Evolutionary conservation across 148 eudicot genomes (phyloP), one percentile per base, ranked within the genome.

Genomic region (Rhododendron vialii): DNA sequence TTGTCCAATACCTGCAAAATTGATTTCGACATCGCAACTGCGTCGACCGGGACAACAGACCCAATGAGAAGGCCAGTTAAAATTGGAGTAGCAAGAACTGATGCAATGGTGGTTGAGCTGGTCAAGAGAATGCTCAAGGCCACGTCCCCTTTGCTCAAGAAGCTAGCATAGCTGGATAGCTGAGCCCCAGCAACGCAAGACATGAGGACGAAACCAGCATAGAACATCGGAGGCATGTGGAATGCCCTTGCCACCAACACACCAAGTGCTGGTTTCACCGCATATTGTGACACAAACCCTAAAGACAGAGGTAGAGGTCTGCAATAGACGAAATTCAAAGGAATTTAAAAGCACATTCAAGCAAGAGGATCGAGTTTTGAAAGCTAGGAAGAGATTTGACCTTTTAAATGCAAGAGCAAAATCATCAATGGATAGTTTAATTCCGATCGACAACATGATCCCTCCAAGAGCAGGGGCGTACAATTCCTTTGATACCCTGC

Each of bases 391-490:
- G 43, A 67, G 30, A 43, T 48, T 24, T 83, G 26, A 97, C 99
- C 99, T 97, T 87, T 91, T 92, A 87, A 95, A 87, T 67, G 98
- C 99, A 76, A 97, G 94, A 22, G 93, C 90, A 85, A 97, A 97
- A 86, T 97, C 99, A 48, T 93, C 91, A 33, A 95, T 65, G 22
- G 99, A 97, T 43, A 97, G 89, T 87, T 86, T 93, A 82, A 97
- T 95, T 20, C 99, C 99, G 83, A 97, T 97, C 1, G 99, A 97
- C 84, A 97, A 88, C 98, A 97, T 97, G 87, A 97, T 97, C 51
- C 98, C 98, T 89, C 99, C 99, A 78, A 97, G 98, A 81, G 98
- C 98, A 84, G 98, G 99, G 87, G 99, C 98, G 81, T 97, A 97
- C 85, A 95, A 78, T 82, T 95, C 98, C 89, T 92, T 93, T 71